Percentiles rank a stretch among this genome's conserved stretches.
Evolutionary conservation across 2,329 filamentous ascomycete species (phyloP).

Genomic region (Botrytis fabae): DNA sequence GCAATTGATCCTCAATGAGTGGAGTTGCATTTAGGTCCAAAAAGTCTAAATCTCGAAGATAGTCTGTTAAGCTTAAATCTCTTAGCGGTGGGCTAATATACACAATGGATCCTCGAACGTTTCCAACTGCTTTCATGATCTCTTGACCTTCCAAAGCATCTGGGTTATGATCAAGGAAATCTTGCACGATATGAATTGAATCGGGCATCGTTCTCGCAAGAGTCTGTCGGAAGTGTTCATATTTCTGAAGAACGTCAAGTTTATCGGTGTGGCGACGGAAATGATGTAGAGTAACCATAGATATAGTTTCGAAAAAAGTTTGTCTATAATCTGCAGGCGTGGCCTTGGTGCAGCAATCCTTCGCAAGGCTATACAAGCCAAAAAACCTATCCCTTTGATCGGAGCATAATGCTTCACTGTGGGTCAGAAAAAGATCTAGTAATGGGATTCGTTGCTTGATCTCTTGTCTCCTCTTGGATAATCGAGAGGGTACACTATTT

Average conservation of each 20-base stretch:
- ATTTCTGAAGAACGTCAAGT: slow-evolving; percentile 17
- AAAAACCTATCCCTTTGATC: slow-evolving; percentile 23
- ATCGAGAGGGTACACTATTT: slow-evolving; percentile 14
- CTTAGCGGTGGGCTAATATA: slow-evolving; percentile 15
- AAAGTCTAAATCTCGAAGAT: slow-evolving; percentile 10
- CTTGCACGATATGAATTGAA: not conserved
- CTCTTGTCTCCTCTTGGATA: slow-evolving; percentile 18
- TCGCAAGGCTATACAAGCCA: slow-evolving; percentile 21
- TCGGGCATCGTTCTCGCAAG: slow-evolving; percentile 9
- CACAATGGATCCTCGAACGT: slow-evolving; percentile 15
- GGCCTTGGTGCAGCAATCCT: slow-evolving; percentile 18
- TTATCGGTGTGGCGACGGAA: slow-evolving; percentile 18
- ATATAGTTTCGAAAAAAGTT: slow-evolving; percentile 20
- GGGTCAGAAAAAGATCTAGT: slow-evolving; percentile 22
- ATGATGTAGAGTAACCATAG: slow-evolving; percentile 12
- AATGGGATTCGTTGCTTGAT: slow-evolving; percentile 8
- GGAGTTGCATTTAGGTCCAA: slow-evolving; percentile 11
- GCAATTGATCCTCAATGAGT: slow-evolving; percentile 8
- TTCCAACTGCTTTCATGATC: slow-evolving; percentile 20
- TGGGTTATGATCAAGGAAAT: slow-evolving; percentile 2
- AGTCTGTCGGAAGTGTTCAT: slow-evolving; percentile 12
- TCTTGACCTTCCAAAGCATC: slow-evolving; percentile 11
- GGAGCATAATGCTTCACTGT: slow-evolving; percentile 20
- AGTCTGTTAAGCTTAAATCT: not conserved
- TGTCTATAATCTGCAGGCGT: slow-evolving; percentile 21